Percentiles rank a stretch among this genome's conserved stretches.
Conservation (phyloP, 2,329 filamentous ascomycete genomes). For the Dothideomycetidae sp. region DNA sequence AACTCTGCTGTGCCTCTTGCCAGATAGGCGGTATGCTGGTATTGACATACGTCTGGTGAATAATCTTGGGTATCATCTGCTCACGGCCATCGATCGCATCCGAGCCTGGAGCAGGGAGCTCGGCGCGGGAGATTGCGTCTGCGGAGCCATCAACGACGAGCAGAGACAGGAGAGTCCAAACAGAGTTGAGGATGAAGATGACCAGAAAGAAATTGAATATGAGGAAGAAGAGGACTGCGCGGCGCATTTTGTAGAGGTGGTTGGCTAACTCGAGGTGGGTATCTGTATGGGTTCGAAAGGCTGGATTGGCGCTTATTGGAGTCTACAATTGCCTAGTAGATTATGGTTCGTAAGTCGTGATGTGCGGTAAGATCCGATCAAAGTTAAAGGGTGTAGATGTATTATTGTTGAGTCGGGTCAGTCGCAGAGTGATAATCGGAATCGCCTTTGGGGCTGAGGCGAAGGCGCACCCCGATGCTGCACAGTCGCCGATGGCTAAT, state of each 20-base stretch:
- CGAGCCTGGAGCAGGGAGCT: constrained; percentile 51
- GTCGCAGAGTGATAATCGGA: no score
- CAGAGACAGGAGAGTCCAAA: constrained; percentile 57
- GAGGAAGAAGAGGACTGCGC: constrained; percentile 47
- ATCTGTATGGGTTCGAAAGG: no score
- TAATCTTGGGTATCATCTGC: constrained; percentile 59
- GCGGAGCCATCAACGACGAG: constrained; percentile 52
- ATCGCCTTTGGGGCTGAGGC: no score
- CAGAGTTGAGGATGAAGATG: constrained; percentile 48
- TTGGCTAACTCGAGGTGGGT: no score
- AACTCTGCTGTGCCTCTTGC: constrained; percentile 50
- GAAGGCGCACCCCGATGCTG: neutral
- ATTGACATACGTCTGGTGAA: constrained; percentile 64
- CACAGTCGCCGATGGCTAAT: no score
- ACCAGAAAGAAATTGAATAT: constrained; percentile 51
- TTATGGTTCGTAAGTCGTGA: neutral
- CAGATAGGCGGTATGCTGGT: constrained; percentile 53
- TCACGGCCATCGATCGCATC: constrained; percentile 41
- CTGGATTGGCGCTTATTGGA: no score
- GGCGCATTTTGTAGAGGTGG: constrained; percentile 46
- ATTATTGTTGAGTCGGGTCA: no score
- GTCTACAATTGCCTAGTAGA: no score
- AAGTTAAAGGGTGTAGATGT: no score
- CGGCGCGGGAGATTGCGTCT: constrained; percentile 51
- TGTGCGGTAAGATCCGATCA: no score